Evolutionary conservation across 192 early-diverging fungal genomes (phyloP).

Genomic region (Phlyctochytrium arcticum): DNA sequence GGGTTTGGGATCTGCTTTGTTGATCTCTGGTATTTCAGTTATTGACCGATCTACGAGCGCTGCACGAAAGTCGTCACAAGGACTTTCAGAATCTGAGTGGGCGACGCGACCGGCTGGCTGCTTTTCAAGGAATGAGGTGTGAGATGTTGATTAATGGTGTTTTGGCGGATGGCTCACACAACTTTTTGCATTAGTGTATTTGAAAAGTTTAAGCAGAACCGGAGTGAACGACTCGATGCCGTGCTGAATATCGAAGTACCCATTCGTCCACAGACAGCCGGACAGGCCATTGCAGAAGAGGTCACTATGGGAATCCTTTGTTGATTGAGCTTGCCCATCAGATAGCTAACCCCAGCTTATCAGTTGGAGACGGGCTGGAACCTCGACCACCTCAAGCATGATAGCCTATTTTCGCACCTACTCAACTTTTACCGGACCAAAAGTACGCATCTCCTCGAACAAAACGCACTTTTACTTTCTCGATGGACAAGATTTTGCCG

Average conservation of each 20-base stretch:
- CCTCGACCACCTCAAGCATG: slow-evolving; percentile 25
- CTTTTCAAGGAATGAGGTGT: slow-evolving; percentile 31
- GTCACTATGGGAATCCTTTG: slow-evolving; percentile 4
- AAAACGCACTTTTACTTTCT: slow-evolving; percentile 42
- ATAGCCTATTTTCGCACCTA: slow-evolving; percentile 22
- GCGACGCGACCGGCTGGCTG: slow-evolving; percentile 34
- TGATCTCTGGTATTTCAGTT: too few relatives aligned
- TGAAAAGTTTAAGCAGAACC: slow-evolving; percentile 37
- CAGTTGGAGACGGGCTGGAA: slow-evolving; percentile 41
- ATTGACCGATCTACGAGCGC: slow-evolving; percentile 35
- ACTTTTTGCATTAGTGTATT: slow-evolving; percentile 28
- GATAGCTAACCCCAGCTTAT: neutral
- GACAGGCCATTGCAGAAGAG: slow-evolving; percentile 32
- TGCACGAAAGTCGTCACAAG: slow-evolving; percentile 37
- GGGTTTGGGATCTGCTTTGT: neutral
- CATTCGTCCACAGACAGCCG: neutral
- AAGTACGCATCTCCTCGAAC: slow-evolving; percentile 20
- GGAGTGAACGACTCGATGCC: slow-evolving; percentile 33
- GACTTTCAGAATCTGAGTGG: slow-evolving; percentile 46
- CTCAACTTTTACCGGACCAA: slow-evolving; percentile 37
- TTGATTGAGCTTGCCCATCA: neutral
- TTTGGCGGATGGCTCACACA: neutral
- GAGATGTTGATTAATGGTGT: neutral
- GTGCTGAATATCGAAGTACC: slow-evolving; percentile 37
- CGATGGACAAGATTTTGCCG: slow-evolving; percentile 51